phyloP scores from a whole-genome alignment of 129 eudicot species.

The Cynara cardunculus region DNA sequence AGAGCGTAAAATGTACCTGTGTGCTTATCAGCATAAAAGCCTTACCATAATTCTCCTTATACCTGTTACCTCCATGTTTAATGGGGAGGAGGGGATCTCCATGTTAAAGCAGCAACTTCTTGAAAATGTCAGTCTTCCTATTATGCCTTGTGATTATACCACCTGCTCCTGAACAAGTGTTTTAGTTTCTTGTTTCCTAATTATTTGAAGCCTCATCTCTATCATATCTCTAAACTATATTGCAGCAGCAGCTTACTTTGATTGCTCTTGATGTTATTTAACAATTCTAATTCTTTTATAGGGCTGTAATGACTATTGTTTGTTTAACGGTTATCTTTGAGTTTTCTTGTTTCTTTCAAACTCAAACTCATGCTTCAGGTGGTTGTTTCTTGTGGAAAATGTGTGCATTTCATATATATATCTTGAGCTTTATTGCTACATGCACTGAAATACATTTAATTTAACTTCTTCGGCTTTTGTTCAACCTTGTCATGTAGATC shows the following conservation, averaged over 20 bases:
- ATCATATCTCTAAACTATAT: not conserved
- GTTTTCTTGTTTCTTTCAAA: not conserved
- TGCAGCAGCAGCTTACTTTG: not conserved
- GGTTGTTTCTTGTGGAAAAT: not conserved
- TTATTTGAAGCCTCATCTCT: not conserved
- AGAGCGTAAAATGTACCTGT: slow-evolving; percentile 82
- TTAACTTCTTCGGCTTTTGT: not conserved
- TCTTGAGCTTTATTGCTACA: not conserved
- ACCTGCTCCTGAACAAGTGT: not conserved
- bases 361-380: not conserved
- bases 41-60: slow-evolving; percentile 69
- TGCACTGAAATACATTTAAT: too few species aligned
- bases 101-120: slow-evolving; percentile 65
- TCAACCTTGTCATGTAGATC: not conserved
- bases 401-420: not conserved
- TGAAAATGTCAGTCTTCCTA: slow-evolving; percentile 51
- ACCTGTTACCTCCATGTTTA: slow-evolving; percentile 64
- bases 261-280: not conserved
- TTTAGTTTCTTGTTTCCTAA: not conserved
- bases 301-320: not conserved
- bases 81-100: slow-evolving; percentile 78
- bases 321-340: not conserved
- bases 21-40: slow-evolving; percentile 78
- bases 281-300: not conserved
- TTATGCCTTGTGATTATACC: not conserved